phyloP scores from a whole-genome alignment of 345 rosid genomes.

The Lepidium didymum region DNA sequence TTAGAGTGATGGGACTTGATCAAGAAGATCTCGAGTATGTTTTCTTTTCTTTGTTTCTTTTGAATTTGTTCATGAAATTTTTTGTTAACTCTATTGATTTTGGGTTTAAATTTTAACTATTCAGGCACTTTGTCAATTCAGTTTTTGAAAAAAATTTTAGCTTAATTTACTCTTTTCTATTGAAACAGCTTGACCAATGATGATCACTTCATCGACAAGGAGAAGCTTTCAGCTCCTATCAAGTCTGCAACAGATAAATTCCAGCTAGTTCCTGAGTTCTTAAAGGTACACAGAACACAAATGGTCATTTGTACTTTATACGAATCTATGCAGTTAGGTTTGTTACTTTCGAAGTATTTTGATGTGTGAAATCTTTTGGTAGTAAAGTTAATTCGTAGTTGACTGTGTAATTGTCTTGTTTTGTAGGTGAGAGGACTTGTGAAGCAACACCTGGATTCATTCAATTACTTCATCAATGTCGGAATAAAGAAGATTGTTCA shows the following conservation, averaged over 20 bases:
- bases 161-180: background rate
- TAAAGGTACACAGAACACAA: constrained; percentile 20
- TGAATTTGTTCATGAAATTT: background rate
- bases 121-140: background rate
- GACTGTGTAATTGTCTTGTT: background rate
- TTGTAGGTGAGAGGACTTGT: constrained; percentile 80
- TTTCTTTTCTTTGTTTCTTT: background rate
- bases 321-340: background rate
- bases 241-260: constrained; percentile 21
- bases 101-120: background rate
- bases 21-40: constrained; percentile 19
- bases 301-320: background rate
- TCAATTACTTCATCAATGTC: constrained; percentile 65
- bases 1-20: constrained; percentile 11
- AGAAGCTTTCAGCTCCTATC: constrained; percentile 28
- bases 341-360: background rate
- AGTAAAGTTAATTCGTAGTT: background rate
- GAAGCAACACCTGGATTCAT: constrained; percentile 90
- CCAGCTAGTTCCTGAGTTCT: constrained; percentile 31
- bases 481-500: constrained; percentile 84
- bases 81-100: background rate
- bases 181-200: constrained; percentile 8
- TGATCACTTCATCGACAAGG: constrained; percentile 6
- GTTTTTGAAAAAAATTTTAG: background rate
- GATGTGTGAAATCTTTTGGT: background rate